Evolutionary conservation across 345 rosid species (phyloP).

Genomic region (Heritiera littoralis): DNA sequence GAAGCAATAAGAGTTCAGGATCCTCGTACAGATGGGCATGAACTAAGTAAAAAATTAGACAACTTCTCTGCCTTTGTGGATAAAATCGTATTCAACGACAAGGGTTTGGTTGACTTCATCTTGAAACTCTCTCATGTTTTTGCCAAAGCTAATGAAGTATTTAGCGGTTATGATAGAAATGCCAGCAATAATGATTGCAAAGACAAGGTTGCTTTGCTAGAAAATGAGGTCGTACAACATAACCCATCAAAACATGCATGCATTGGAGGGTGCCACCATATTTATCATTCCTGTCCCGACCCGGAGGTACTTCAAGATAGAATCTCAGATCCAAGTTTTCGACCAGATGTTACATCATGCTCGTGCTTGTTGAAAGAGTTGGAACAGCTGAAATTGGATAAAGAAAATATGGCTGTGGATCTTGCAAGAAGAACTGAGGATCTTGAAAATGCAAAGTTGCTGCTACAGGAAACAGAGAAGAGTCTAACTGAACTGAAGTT

Average conservation of each 20-base stretch:
- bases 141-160: too few species aligned
- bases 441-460: conserved; percentile 46
- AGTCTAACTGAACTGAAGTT: conserved; percentile 46
- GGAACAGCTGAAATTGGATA: too few species aligned
- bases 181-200: conserved; percentile 42
- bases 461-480: conserved; percentile 50
- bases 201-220: conserved; percentile 50
- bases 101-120: too few species aligned
- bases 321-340: conserved; percentile 29
- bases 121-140: too few species aligned
- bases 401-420: conserved; percentile 36
- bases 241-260: conserved; percentile 29
- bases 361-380: conserved; percentile 17
- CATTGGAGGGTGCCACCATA: conserved; percentile 12
- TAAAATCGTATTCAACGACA: too few species aligned
- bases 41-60: too few species aligned
- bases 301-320: conserved; percentile 40
- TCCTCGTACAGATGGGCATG: too few species aligned
- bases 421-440: conserved; percentile 43
- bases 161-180: conserved; percentile 26
- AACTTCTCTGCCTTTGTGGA: too few species aligned
- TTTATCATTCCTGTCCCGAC: conserved; percentile 27
- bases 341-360: conserved; percentile 22
- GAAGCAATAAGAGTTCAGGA: too few species aligned
- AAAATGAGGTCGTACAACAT: conserved; percentile 38